Percentiles rank a stretch among this genome's conserved stretches.
phyloP scores from a whole-genome alignment of 257 asterid species.

The Anisodus tanguticus region DNA sequence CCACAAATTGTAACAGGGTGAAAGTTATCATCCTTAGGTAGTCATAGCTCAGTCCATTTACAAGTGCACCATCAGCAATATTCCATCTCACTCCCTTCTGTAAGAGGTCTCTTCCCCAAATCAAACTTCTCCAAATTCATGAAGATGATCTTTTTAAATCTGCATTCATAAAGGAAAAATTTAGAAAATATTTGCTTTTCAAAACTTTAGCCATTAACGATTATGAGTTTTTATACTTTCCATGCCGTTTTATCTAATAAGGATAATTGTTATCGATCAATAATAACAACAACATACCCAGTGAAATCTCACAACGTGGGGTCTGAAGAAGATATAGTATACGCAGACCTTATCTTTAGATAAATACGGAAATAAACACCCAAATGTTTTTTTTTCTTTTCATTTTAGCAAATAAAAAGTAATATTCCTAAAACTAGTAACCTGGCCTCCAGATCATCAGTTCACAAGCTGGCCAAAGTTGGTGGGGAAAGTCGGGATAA shows the following conservation, averaged over 20 bases:
- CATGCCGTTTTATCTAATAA: no score
- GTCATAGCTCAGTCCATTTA: neutral
- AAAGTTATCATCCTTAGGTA: neutral
- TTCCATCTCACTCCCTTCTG: neutral
- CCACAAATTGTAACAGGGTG: no score
- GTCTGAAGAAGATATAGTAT: no score
- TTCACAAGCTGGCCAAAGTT: conserved; percentile 2
- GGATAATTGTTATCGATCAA: neutral
- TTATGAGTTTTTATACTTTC: no score
- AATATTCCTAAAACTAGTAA: neutral
- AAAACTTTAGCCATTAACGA: neutral
- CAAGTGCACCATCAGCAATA: neutral
- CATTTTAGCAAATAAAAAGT: neutral
- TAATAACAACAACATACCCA: neutral
- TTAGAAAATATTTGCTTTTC: neutral
- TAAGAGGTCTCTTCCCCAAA: neutral
- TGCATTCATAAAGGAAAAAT: neutral
- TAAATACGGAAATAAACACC: neutral
- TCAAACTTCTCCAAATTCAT: no score
- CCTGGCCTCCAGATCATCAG: conserved; percentile 5
- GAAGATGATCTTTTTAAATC: neutral
- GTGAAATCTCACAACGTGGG: no score
- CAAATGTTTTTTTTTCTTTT: neutral
- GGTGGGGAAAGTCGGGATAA: neutral
- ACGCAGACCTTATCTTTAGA: no score